phyloP scores from a whole-genome alignment of 176 grass and related monocot genomes.

The Alloteropsis semialata region DNA sequence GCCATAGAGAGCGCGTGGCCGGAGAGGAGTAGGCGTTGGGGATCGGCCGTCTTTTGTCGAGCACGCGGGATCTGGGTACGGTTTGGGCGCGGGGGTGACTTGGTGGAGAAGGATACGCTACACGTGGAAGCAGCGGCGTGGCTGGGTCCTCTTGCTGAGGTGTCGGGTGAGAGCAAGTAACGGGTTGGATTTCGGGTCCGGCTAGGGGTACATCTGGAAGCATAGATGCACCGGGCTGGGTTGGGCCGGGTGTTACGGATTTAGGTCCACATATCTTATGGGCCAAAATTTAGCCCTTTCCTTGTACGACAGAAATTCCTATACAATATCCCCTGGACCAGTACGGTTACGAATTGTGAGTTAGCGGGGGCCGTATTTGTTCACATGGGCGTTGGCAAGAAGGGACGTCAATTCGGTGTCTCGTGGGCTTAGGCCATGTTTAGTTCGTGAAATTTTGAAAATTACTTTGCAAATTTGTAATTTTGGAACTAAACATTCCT shows the following conservation, averaged over 20 bases:
- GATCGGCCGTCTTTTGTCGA: slow-evolving; percentile 47
- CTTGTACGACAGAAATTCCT: background rate
- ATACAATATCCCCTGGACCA: background rate
- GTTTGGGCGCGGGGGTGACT: slow-evolving; percentile 35
- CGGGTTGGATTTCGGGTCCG: slow-evolving; percentile 1
- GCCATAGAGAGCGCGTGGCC: rapidly evolving
- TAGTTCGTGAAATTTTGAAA: no score
- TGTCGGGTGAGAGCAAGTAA: background rate
- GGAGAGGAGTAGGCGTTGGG: rapidly evolving
- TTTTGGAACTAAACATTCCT: no score
- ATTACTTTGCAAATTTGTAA: no score
- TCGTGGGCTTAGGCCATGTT: no score
- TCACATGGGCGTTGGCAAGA: background rate
- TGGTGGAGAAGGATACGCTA: slow-evolving; percentile 26
- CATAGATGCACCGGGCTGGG: background rate
- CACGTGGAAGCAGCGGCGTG: slow-evolving; percentile 26
- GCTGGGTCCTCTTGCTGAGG: background rate
- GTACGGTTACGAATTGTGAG: background rate
- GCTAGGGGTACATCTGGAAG: background rate
- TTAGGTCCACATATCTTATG: background rate
- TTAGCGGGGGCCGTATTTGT: background rate
- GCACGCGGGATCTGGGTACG: slow-evolving; percentile 33
- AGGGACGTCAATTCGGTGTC: background rate
- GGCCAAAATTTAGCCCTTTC: background rate
- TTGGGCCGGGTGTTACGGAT: background rate